These are phyloP conservation scores for Aureobasidium sp. DNA, from an alignment of 2,329 filamentous ascomycete species.

Conservation along the genomic window DNA sequence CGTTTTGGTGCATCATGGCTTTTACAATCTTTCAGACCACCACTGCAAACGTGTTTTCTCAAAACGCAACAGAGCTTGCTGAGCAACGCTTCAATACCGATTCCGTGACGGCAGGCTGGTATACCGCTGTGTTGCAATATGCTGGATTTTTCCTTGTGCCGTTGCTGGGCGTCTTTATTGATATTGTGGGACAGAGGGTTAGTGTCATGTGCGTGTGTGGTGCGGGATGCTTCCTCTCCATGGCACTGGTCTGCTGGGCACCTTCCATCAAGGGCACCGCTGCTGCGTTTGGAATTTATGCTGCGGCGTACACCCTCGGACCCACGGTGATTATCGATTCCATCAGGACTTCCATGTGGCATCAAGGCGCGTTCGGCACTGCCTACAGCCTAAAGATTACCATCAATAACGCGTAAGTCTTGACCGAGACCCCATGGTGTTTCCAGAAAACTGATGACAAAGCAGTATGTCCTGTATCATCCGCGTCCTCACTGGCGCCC, in stretches of 20 bases:
- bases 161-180: slow-evolving; percentile 49
- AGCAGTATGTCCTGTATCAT: slow-evolving; percentile 54
- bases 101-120: slow-evolving; percentile 53
- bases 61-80: slow-evolving; percentile 56
- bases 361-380: slow-evolving; percentile 53
- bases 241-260: slow-evolving; percentile 50
- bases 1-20: slow-evolving; percentile 49
- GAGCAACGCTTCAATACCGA: slow-evolving; percentile 53
- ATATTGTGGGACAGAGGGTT: slow-evolving; percentile 49
- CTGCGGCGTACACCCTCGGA: slow-evolving; percentile 49
- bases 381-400: slow-evolving; percentile 55
- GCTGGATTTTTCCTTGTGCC: slow-evolving; percentile 54
- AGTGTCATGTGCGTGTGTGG: slow-evolving; percentile 42
- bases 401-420: slow-evolving; percentile 49
- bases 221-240: slow-evolving; percentile 45
- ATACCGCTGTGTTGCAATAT: slow-evolving; percentile 51
- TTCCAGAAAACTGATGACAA: background rate
- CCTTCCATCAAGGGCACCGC: slow-evolving; percentile 46
- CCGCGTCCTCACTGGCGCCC: slow-evolving; percentile 49
- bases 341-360: slow-evolving; percentile 54
- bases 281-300: slow-evolving; percentile 54
- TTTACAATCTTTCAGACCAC: slow-evolving; percentile 56
- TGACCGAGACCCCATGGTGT: background rate
- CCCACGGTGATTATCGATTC: slow-evolving; percentile 55
- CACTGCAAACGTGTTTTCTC: slow-evolving; percentile 45